phyloP scores from a whole-genome alignment of 2,329 filamentous ascomycete genomes.

The Aspergillus sp. region DNA sequence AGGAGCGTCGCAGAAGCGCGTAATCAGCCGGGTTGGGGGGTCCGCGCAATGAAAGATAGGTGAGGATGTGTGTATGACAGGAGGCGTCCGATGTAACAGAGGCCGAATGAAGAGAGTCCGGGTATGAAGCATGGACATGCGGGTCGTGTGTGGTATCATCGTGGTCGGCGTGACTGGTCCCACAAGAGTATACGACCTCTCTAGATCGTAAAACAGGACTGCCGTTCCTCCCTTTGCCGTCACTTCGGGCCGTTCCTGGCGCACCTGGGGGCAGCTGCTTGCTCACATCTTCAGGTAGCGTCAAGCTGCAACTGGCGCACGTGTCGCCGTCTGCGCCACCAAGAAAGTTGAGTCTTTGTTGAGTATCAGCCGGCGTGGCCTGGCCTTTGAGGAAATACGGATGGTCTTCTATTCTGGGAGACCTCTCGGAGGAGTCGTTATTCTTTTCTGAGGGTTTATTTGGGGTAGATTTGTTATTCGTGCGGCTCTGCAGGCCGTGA shows the following conservation, averaged over 20 bases:
- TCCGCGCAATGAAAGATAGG: conserved; percentile 60
- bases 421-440: conserved; percentile 22
- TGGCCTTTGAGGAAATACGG: conserved; percentile 52
- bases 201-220: conserved; percentile 59
- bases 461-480: conserved; percentile 19
- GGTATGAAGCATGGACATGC: conserved; percentile 41
- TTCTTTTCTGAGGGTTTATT: conserved; percentile 19
- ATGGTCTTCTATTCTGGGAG: conserved; percentile 50
- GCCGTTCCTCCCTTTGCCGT: conserved; percentile 53
- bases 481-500: conserved; percentile 24
- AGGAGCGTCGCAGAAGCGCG: conserved; percentile 58
- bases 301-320: conserved; percentile 61
- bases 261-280: conserved; percentile 56
- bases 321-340: conserved; percentile 52
- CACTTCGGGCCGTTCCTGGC: conserved; percentile 52
- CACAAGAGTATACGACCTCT: conserved; percentile 56
- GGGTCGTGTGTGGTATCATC: conserved; percentile 39
- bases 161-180: conserved; percentile 39
- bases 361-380: conserved; percentile 44
- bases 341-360: conserved; percentile 45
- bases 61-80: conserved; percentile 58
- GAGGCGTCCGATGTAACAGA: conserved; percentile 49
- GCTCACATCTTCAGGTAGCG: conserved; percentile 56
- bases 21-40: conserved; percentile 57
- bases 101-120: conserved; percentile 43